Conservation (phyloP, 371 early-diverging fungal genomes). For the Enterospora canceri region DNA sequence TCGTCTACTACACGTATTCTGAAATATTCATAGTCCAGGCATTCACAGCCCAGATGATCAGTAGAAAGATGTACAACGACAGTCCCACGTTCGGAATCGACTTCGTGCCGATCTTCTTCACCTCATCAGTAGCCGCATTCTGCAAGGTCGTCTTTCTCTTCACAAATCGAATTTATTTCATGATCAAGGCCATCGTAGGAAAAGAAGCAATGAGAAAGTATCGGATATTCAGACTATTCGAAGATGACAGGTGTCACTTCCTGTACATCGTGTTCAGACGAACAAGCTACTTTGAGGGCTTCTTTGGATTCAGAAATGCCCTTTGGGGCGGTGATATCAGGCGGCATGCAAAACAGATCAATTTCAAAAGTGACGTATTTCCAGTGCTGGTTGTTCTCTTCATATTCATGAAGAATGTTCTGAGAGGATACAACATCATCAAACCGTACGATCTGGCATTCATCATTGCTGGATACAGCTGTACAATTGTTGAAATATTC, state of each 20-base stretch:
- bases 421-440: background rate
- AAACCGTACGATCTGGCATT: background rate
- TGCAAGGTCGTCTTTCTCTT: background rate
- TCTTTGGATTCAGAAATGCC: background rate
- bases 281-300: background rate
- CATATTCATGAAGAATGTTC: background rate
- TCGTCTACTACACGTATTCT: background rate
- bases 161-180: background rate
- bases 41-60: background rate
- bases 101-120: background rate
- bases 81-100: background rate
- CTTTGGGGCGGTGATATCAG: background rate
- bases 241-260: background rate
- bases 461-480: background rate
- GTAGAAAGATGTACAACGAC: background rate
- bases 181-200: background rate
- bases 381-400: background rate
- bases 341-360: background rate
- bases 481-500: background rate
- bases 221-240: background rate
- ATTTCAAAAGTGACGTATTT: background rate
- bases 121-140: background rate
- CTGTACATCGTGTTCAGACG: background rate
- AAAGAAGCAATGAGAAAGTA: background rate
- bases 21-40: background rate